Base-by-base conservation (phyloP, 2,329 filamentous ascomycete genomes). In the Aspergillus clavatus region DNA sequence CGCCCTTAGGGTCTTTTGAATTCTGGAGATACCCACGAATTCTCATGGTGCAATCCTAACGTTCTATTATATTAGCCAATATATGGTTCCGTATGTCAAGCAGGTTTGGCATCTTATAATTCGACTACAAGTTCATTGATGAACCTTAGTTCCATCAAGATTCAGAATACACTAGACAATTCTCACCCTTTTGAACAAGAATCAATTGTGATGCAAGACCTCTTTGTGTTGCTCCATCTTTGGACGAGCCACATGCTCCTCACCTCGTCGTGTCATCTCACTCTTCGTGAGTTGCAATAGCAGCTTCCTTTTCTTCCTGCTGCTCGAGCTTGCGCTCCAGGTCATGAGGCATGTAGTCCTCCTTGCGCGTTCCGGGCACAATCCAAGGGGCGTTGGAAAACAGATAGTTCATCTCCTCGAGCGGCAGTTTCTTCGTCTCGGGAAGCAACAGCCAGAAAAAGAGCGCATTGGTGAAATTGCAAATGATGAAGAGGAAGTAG, bases 371-470 rank as follows among this genome's bases (percentile, higher is more conserved):
- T 3, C 75, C 74, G 2, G 80, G 76, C 6, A 86, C 76, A 55
- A 86, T 79, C 63, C 77, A 74, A 7, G 82, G 82, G 0, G 82
- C 79, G 56, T 83, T 72, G n/a, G 75, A 78, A 62, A 85, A 84
- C 36, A 84, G 70, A 45, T 78, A 76, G 53, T 82, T 80, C 82
- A 84, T 84, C 66, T 84, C 82, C 57, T 86, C 83, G 1, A 86
- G 72, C 0, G 82, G 66, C 12, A 81, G 70, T 53, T 76, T 78
- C 42, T 76, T 76, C 0, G 83, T 87, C 67, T 86, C 83, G 0
- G 83, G 83, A 31, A 86, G 71, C 40, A 86, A 65, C 2, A 76
- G 71, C 74, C 80, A 87, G 72, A 87, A 87, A 69, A 82, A 84
- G 23, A 83, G 22, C 0, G 80, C 80, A 52, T 84, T 84, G 21